Conservation (phyloP, 164 flowering plant species). For the Vitis rupestris region DNA sequence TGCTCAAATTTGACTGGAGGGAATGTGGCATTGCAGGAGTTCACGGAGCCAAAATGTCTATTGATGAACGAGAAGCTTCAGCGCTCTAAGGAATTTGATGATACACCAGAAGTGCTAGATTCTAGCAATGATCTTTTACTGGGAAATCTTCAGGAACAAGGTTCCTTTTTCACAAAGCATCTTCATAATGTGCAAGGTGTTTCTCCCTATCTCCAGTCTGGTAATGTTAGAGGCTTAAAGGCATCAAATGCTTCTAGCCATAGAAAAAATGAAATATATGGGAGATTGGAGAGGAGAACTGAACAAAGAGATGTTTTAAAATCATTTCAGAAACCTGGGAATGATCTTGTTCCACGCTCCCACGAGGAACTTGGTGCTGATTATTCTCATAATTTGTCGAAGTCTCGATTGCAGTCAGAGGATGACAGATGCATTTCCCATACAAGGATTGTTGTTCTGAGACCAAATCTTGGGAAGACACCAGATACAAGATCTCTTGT, state of each 20-base stretch:
- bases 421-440: background rate
- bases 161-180: slow-evolving; percentile 5
- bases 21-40: background rate
- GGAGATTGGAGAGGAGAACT: slow-evolving; percentile 3
- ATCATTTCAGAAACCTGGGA: slow-evolving; percentile 7
- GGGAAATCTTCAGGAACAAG: slow-evolving; percentile 1
- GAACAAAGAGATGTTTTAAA: slow-evolving; percentile 1
- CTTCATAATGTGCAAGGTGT: slow-evolving; percentile 2
- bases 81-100: slow-evolving; percentile 6
- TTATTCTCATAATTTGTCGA: background rate
- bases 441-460: slow-evolving; percentile 17
- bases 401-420: slow-evolving; percentile 5
- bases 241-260: background rate
- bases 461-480: slow-evolving; percentile 18
- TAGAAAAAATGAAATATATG: slow-evolving; percentile 3
- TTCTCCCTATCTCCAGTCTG: background rate
- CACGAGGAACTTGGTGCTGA: slow-evolving; percentile 4
- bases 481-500: background rate
- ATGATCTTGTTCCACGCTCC: background rate
- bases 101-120: slow-evolving; percentile 1
- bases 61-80: slow-evolving; percentile 1
- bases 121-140: background rate
- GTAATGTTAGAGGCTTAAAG: background rate
- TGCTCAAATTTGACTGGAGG: background rate
- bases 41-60: background rate